Conservation (phyloP, 2,329 filamentous ascomycete species). For the Xenoacremonium recifei region DNA sequence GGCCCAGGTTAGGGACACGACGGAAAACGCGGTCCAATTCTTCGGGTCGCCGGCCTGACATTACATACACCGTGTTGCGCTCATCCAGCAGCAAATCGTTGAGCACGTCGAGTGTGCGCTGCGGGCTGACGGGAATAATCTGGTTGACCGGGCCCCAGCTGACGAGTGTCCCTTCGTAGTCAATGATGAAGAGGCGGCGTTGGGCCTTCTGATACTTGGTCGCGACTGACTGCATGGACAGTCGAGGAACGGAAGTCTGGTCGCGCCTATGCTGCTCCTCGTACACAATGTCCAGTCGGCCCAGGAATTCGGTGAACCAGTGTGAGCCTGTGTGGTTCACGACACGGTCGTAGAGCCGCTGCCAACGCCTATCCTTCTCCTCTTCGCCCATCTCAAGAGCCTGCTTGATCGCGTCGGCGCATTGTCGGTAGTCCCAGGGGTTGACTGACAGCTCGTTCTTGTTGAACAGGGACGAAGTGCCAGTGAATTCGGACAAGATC, state of each 20-base stretch:
- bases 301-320: constrained; percentile 78
- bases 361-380: constrained; percentile 75
- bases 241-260: constrained; percentile 80
- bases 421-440: constrained; percentile 91
- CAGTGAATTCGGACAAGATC: constrained; percentile 93
- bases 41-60: constrained; percentile 84
- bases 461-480: constrained; percentile 81
- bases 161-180: constrained; percentile 91
- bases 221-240: constrained; percentile 66
- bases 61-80: constrained; percentile 86
- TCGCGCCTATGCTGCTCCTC: constrained; percentile 83
- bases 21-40: constrained; percentile 86
- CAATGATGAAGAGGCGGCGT: constrained; percentile 80
- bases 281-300: constrained; percentile 71
- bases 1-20: constrained; percentile 76
- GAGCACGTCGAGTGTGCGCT: constrained; percentile 79
- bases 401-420: constrained; percentile 78
- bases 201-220: constrained; percentile 65
- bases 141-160: constrained; percentile 82
- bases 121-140: constrained; percentile 80
- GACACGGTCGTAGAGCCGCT: constrained; percentile 69
- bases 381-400: constrained; percentile 77
- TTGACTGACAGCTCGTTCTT: constrained; percentile 83
- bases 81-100: constrained; percentile 79
- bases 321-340: constrained; percentile 78